Evolutionary conservation across 129 eudicot species (phyloP).

Genomic region (Erigeron canadensis): DNA sequence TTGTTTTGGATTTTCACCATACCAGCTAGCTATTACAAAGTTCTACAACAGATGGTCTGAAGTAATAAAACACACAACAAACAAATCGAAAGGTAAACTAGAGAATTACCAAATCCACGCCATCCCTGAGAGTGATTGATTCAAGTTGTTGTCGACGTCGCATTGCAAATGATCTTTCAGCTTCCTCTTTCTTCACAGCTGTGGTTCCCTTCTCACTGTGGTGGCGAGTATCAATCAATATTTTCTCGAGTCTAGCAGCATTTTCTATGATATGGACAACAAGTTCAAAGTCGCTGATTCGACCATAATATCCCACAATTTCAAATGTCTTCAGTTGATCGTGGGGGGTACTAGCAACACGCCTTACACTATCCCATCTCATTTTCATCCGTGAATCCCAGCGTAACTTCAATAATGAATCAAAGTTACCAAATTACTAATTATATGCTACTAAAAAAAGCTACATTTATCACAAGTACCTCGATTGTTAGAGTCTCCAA

Average conservation of each 20-base stretch:
- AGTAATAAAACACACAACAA: background rate
- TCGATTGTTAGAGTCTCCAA: constrained; percentile 41
- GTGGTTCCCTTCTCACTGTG: constrained; percentile 23
- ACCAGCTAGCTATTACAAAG: too few species aligned
- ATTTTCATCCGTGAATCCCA: constrained; percentile 25
- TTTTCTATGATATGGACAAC: constrained; percentile 36
- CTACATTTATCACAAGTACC: constrained; percentile 18
- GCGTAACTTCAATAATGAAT: background rate
- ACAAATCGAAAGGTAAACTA: constrained; percentile 5
- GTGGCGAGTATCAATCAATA: constrained; percentile 41
- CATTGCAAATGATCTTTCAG: constrained; percentile 35
- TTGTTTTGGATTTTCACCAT: too few species aligned
- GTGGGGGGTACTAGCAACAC: constrained; percentile 22
- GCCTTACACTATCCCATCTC: constrained; percentile 28
- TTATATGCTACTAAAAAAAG: background rate
- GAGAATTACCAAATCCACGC: constrained; percentile 27
- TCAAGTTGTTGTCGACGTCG: constrained; percentile 22
- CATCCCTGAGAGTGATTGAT: constrained; percentile 29
- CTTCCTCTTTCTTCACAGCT: constrained; percentile 17
- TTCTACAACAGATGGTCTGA: background rate
- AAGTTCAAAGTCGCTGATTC: constrained; percentile 38
- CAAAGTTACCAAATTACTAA: too few species aligned
- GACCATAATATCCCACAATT: constrained; percentile 40
- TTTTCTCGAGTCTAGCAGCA: constrained; percentile 36
- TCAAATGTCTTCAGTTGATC: constrained; percentile 35